phyloP scores from a whole-genome alignment of 768 basidiomycete genomes.

The Piloderma croceum region DNA sequence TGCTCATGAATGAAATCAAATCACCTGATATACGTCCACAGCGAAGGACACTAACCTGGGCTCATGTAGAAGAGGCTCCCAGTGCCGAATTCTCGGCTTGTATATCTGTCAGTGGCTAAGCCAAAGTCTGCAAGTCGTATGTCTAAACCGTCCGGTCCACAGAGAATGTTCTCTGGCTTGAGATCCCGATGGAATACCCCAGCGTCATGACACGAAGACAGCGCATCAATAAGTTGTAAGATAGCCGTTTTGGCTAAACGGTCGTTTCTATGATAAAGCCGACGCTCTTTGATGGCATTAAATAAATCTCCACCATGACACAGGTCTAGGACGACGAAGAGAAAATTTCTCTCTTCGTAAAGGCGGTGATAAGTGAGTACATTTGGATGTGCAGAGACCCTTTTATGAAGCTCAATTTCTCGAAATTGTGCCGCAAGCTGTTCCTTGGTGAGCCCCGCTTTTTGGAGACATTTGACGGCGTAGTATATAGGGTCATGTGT shows the following conservation, averaged over 20 bases:
- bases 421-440: conserved; percentile 57
- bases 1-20: too few relatives aligned
- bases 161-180: conserved; percentile 80
- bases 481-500: conserved; percentile 38
- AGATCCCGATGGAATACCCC: conserved; percentile 82
- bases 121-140: conserved; percentile 79
- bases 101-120: conserved; percentile 43
- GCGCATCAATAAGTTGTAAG: conserved; percentile 74
- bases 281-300: conserved; percentile 55
- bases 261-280: conserved; percentile 52
- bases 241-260: conserved; percentile 61
- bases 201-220: conserved; percentile 64
- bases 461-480: conserved; percentile 74
- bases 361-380: conserved; percentile 66
- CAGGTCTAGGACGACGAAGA: conserved; percentile 65
- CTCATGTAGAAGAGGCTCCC: conserved; percentile 67
- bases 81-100: conserved; percentile 47
- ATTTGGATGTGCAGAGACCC: conserved; percentile 50
- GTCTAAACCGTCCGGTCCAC: conserved; percentile 43
- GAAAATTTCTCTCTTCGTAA: conserved; percentile 51
- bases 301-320: conserved; percentile 65
- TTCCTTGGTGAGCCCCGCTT: conserved; percentile 46
- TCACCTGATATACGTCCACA: conserved; percentile 15
- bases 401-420: conserved; percentile 58
- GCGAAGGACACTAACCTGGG: conserved; percentile 47